phyloP scores from a whole-genome alignment of 202 grass and related monocot species.

The Saccharum hybrid region DNA sequence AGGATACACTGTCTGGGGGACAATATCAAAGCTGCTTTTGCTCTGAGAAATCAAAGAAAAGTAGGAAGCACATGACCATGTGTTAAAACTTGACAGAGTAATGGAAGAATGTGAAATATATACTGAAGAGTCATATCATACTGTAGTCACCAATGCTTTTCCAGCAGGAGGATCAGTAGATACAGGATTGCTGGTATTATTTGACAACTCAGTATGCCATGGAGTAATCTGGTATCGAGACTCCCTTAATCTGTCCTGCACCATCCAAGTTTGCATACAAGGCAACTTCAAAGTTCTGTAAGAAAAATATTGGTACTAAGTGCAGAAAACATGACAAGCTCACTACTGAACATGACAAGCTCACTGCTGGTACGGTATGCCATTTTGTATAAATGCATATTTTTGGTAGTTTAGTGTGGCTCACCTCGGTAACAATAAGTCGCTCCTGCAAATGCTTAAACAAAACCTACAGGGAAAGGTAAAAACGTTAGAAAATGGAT shows the following conservation, averaged over 20 bases:
- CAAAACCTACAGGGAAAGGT: conserved; percentile 67
- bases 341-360: conserved; percentile 33
- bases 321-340: conserved; percentile 31
- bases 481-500: conserved; percentile 18
- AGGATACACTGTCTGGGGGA: conserved; percentile 67
- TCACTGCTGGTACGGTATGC: conserved; percentile 31
- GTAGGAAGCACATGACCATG: conserved; percentile 27
- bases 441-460: conserved; percentile 88
- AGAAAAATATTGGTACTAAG: no score
- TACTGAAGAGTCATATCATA: conserved; percentile 38
- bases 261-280: conserved; percentile 56
- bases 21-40: conserved; percentile 73
- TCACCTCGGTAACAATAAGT: conserved; percentile 81
- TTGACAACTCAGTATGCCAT: conserved; percentile 63
- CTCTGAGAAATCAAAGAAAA: conserved; percentile 53
- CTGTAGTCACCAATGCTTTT: conserved; percentile 61
- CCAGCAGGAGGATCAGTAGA: conserved; percentile 52
- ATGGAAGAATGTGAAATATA: conserved; percentile 32
- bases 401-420: conserved; percentile 21
- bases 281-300: conserved; percentile 42
- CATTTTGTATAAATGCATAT: conserved; percentile 21
- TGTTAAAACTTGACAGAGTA: conserved; percentile 21
- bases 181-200: conserved; percentile 53
- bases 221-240: conserved; percentile 85
- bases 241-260: conserved; percentile 96